A percentile compares a stretch with the other conserved stretches of the same genome.
Evolutionary conservation across 139 green algal genomes (phyloP).

Genomic region (Micromonas commoda): DNA sequence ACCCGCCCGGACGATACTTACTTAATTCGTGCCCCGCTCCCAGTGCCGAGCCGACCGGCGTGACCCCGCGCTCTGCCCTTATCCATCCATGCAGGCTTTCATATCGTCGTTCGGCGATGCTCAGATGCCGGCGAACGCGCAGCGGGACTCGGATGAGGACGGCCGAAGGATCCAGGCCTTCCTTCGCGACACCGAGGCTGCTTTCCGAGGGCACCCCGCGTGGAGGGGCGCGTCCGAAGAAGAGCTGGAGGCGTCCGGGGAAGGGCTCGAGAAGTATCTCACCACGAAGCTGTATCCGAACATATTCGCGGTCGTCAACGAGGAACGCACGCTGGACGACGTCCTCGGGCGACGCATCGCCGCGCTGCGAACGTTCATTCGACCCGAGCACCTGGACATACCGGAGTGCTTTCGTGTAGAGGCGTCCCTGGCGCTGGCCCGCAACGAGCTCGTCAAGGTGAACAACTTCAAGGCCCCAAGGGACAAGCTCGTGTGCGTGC

Average conservation of each 20-base stretch:
- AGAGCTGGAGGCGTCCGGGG: constrained; percentile 46
- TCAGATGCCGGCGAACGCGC: not conserved
- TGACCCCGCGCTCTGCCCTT: too few relatives aligned
- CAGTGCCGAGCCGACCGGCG: too few relatives aligned
- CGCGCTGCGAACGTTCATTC: constrained; percentile 37
- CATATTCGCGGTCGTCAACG: constrained; percentile 55
- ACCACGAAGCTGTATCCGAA: constrained; percentile 85
- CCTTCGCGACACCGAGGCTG: constrained; percentile 59
- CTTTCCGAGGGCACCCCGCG: constrained; percentile 71
- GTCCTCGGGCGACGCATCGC: constrained; percentile 52
- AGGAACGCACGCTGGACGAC: constrained; percentile 72
- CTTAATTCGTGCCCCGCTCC: too few relatives aligned
- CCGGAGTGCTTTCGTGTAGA: constrained; percentile 26
- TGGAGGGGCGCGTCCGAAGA: constrained; percentile 54
- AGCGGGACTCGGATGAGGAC: constrained; percentile 31
- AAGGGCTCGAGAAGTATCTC: constrained; percentile 95
- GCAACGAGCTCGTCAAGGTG: constrained; percentile 79
- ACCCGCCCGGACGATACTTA: too few relatives aligned
- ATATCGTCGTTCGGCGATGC: constrained; percentile 30
- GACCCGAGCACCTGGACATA: constrained; percentile 74
- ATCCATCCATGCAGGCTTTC: too few relatives aligned
- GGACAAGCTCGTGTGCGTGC: constrained; percentile 93
- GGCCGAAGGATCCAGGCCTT: constrained; percentile 61
- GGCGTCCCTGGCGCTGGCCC: constrained; percentile 46
- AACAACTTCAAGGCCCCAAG: constrained; percentile 78